Conservation (phyloP, 164 flowering plant species). For the Nymphaea colorata region DNA sequence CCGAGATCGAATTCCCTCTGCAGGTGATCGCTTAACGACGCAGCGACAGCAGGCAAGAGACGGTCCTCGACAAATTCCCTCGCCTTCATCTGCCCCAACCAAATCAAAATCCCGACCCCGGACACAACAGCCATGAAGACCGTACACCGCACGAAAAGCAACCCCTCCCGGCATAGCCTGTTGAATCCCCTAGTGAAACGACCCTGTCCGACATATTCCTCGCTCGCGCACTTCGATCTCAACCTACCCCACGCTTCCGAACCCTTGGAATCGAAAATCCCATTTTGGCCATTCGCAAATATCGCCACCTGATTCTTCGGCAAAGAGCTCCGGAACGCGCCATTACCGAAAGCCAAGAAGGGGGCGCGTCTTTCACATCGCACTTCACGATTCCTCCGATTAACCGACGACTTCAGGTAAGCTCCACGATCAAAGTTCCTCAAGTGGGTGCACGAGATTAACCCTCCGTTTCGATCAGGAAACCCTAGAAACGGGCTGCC, state of each 20-base stretch:
- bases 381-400: slow-evolving; percentile 12
- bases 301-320: slow-evolving; percentile 23
- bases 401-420: slow-evolving; percentile 8
- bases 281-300: slow-evolving; percentile 42
- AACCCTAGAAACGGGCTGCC: slow-evolving; percentile 41
- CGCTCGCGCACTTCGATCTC: slow-evolving; percentile 40
- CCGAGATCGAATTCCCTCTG: slow-evolving; percentile 79
- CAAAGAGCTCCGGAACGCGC: slow-evolving; percentile 15
- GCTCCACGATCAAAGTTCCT: background rate
- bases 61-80: slow-evolving; percentile 47
- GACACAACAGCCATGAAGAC: slow-evolving; percentile 62
- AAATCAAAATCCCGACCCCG: slow-evolving; percentile 64
- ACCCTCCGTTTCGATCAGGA: slow-evolving; percentile 14
- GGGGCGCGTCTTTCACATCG: background rate
- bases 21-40: slow-evolving; percentile 57
- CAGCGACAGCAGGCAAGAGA: slow-evolving; percentile 84
- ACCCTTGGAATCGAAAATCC: slow-evolving; percentile 32
- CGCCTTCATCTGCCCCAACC: slow-evolving; percentile 72
- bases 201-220: slow-evolving; percentile 41
- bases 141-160: slow-evolving; percentile 65
- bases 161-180: slow-evolving; percentile 77
- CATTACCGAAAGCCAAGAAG: slow-evolving; percentile 8
- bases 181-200: slow-evolving; percentile 40
- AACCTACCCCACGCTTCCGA: slow-evolving; percentile 26
- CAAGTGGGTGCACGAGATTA: background rate